phyloP scores from a whole-genome alignment of 2,329 filamentous ascomycete genomes.

The Epichloe elymi region DNA sequence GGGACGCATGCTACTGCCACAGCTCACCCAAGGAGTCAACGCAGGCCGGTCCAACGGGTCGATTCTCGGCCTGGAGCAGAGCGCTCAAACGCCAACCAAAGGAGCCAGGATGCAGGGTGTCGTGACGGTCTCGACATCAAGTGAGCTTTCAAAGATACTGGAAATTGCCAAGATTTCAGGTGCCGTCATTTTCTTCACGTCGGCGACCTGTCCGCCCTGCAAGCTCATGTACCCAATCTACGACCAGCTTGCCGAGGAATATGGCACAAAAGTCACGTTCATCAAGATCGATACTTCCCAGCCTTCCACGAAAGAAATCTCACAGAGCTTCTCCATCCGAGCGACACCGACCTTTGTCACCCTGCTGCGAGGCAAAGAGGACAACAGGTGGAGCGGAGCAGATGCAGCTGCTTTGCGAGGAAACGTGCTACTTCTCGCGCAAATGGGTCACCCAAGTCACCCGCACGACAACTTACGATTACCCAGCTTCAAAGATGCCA shows the following conservation, averaged over 20 bases:
- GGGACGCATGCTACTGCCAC: constrained; percentile 74
- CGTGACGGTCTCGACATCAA: constrained; percentile 39
- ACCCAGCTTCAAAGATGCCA: constrained; percentile 52
- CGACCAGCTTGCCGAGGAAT: constrained; percentile 64
- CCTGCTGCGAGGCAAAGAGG: constrained; percentile 61
- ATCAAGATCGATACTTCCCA: constrained; percentile 72
- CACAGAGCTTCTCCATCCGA: constrained; percentile 50
- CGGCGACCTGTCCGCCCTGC: constrained; percentile 73
- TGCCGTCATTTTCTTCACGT: constrained; percentile 86
- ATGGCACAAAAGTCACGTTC: constrained; percentile 52
- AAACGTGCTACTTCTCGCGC: constrained; percentile 60
- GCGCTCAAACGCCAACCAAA: constrained; percentile 12
- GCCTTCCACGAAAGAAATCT: constrained; percentile 50
- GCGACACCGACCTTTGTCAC: constrained; percentile 85
- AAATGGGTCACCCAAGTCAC: constrained; percentile 64
- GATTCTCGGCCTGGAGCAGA: constrained; percentile 38
- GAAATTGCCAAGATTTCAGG: constrained; percentile 52
- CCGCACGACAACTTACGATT: constrained; percentile 60
- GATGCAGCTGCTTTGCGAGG: constrained; percentile 53
- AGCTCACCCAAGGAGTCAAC: constrained; percentile 41
- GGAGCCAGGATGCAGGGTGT: constrained; percentile 27
- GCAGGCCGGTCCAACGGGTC: constrained; percentile 36
- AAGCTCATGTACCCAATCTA: constrained; percentile 71
- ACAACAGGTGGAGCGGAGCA: constrained; percentile 71
- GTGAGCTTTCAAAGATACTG: constrained; percentile 23